phyloP scores from a whole-genome alignment of 2,329 filamentous ascomycete genomes.

The Saccharata proteae region DNA sequence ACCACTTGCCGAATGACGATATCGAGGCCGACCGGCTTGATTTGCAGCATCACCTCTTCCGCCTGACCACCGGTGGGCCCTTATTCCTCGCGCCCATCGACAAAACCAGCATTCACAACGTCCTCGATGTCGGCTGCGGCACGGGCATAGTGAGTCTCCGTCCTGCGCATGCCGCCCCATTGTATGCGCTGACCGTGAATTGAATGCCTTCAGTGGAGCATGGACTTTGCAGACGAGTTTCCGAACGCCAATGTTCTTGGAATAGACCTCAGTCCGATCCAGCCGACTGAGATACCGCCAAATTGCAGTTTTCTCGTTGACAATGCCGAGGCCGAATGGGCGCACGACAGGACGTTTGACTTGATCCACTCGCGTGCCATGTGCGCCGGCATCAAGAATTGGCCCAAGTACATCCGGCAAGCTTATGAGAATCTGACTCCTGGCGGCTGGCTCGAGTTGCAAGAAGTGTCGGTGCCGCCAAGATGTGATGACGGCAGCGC shows the following conservation, averaged over 20 bases:
- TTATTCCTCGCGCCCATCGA: constrained; percentile 18
- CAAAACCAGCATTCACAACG: constrained; percentile 16
- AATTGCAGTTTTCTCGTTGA: constrained; percentile 25
- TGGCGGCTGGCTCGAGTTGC: constrained; percentile 38
- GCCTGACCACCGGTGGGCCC: constrained; percentile 20
- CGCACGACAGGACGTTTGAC: constrained; percentile 42
- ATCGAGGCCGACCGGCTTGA: constrained; percentile 18
- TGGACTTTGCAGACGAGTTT: constrained; percentile 19
- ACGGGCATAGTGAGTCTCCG: no score
- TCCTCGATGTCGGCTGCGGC: constrained; percentile 20
- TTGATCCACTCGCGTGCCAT: constrained; percentile 44
- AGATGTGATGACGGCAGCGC: constrained; percentile 12
- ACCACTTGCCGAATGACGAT: constrained; percentile 21
- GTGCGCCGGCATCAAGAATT: constrained; percentile 42
- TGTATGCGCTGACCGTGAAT: no score
- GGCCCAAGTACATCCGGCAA: constrained; percentile 36
- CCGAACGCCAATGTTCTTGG: constrained; percentile 21
- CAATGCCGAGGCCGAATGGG: constrained; percentile 39
- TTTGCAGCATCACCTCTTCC: constrained; percentile 22
- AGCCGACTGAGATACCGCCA: constrained; percentile 14
- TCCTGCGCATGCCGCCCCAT: no score
- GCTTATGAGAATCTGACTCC: constrained; percentile 27
- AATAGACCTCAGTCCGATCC: constrained; percentile 15
- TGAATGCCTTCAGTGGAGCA: no score
- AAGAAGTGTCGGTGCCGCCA: constrained; percentile 21